These are phyloP conservation scores for Candida labiduridarum DNA, from an alignment of 1,139 yeast genomes.

Conservation along the genomic window DNA sequence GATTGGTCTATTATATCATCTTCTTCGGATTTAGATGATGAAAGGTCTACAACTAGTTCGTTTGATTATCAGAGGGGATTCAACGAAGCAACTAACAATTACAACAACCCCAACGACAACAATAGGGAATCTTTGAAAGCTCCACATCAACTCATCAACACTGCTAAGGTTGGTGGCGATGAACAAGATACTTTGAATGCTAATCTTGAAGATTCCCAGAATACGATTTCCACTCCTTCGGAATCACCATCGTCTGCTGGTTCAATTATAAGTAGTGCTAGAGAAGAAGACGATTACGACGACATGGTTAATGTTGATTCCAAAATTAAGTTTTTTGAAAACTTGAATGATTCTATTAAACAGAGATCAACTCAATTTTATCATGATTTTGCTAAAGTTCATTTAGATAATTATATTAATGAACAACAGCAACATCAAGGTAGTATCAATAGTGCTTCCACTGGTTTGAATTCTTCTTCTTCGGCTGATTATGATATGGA, in stretches of 20 bases:
- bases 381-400: constrained; percentile 22
- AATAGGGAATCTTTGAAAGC: constrained; percentile 8
- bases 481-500: constrained; percentile 4
- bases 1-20: constrained; percentile 52
- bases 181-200: constrained; percentile 1
- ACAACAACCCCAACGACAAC: not conserved
- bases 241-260: not conserved
- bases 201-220: constrained; percentile 3
- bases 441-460: not conserved
- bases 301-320: constrained; percentile 12
- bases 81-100: not conserved
- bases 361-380: constrained; percentile 28
- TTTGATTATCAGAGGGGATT: constrained; percentile 7
- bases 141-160: constrained; percentile 8
- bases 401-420: constrained; percentile 19
- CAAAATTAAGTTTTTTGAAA: constrained; percentile 31
- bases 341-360: constrained; percentile 30
- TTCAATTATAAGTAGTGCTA: not conserved
- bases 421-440: constrained; percentile 13
- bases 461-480: not conserved
- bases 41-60: constrained; percentile 29
- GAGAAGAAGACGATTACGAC: not conserved
- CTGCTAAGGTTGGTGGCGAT: not conserved
- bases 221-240: not conserved
- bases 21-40: constrained; percentile 45